phyloP scores from a whole-genome alignment of 306 rosid species.

The Ziziphus jujuba region DNA sequence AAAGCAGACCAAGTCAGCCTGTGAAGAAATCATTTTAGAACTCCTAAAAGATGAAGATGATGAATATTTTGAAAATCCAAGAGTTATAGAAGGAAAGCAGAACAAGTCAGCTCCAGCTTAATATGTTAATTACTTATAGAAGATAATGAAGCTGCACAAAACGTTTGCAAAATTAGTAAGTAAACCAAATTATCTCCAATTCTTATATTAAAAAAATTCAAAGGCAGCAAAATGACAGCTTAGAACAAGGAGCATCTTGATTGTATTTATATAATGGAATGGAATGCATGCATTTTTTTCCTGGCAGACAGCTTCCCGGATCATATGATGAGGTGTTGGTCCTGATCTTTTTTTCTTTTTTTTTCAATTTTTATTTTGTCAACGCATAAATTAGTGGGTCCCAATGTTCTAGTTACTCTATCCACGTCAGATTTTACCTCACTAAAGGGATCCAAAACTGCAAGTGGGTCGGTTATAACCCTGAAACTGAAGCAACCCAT shows the following conservation, averaged over 20 bases:
- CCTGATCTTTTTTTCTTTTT: too few species aligned
- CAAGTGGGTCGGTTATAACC: background rate
- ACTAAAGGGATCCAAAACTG: too few species aligned
- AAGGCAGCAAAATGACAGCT: background rate
- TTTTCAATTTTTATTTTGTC: too few species aligned
- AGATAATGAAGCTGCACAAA: too few species aligned
- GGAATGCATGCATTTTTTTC: background rate
- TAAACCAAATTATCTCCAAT: too few species aligned
- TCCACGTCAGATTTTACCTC: background rate
- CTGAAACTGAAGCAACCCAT: background rate
- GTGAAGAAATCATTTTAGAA: constrained; percentile 23
- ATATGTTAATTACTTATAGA: too few species aligned
- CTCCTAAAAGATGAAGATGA: constrained; percentile 4
- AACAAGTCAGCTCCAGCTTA: background rate
- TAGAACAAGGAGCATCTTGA: constrained; percentile 20
- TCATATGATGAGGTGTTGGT: background rate
- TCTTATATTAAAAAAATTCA: too few species aligned
- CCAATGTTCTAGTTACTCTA: background rate
- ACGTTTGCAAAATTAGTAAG: background rate
- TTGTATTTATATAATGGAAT: background rate
- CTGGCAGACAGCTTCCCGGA: background rate
- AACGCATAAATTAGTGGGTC: background rate
- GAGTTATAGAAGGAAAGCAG: background rate
- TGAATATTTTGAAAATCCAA: background rate
- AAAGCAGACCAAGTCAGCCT: constrained; percentile 17